Base-by-base conservation (phyloP, 2,329 filamentous ascomycete species). In the Capronia epimyces region DNA sequence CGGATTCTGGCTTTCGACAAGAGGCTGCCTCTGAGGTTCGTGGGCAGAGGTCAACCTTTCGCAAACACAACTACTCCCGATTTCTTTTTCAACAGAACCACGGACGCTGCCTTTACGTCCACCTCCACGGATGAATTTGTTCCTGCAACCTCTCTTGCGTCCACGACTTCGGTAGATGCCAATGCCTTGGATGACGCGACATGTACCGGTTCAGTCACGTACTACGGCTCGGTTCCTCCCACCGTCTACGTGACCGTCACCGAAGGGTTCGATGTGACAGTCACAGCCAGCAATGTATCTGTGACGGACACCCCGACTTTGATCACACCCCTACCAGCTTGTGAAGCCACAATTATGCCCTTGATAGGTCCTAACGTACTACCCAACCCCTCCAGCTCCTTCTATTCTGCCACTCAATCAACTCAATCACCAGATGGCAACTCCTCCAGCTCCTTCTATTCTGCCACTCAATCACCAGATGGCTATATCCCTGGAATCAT, bases 211-310 rank as follows among this genome's bases (percentile, higher is more conserved):
- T 56, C 47, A 10, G 44, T 57, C 22, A 60, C 57, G 7, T 60
- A 60, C 45, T 50, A 42, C 32, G 53, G 55, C 8, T 49, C 55
- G 3, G 51, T 58, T 16, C 56, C 56, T 52, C 57, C 57, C 21
- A 60, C 57, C 3, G 55, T 60, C 27, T 60, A 58, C 22, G 16
- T 58, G n/a, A 60, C 57, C 13, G 50, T 60, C 18, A 56, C 52
- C 7, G 55, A 58, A 51, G 50, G 43, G 5, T 60, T 47, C 43
- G 32, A 49, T 22, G 57, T 60, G 27, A 58, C 57, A 12, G 43
- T 60, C 18, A 56, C 55, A 24, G 57, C 57, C 24, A 51, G 49
- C 47, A 52, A 56, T 50, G 46, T 46, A 21, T 56, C 53, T 18
- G 27, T 55, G 16, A 54, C 52, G 7, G 57, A 49, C 3, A 29